Base-by-base conservation (phyloP, 176 grass and related monocot genomes). In the Musa schizocarpa region DNA sequence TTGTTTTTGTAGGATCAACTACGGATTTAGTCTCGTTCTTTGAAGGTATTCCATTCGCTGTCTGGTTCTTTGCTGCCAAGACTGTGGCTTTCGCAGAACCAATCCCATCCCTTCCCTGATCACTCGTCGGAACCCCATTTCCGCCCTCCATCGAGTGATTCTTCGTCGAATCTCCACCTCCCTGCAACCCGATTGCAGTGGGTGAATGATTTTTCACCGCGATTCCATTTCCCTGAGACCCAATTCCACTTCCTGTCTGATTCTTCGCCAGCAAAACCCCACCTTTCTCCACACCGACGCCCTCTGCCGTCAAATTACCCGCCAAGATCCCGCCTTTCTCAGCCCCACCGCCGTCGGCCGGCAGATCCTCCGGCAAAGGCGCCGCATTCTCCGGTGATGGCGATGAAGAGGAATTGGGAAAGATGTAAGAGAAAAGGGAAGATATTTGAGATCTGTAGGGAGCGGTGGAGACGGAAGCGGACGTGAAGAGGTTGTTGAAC, bases 381-480 rank as follows among this genome's bases (percentile, higher is more conserved):
- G 29, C 7, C 66, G 66, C 63, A 79, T 63, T 68, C 73, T 76
- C 7, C 53, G 48, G 72, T 21, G 68, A 70, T 23, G 63, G 63
- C 19, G 73, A 11, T 69, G 87, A 81, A 21, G 81, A 77, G 29
- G 89, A 93, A 84, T 80, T 81, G 52, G 93, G 90, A 71, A 91
- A 88, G 63, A 93, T 83, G n/a, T 83, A 79, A 70, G 80, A 93
- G 72, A 98, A 77, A 79, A 89, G 79, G 1, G 77, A 80, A 1
- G 90, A 91, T 23, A 93, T 84, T 84, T 89, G 90, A 16, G 76
- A 76, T 82, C 80, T 83, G 74, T 89, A 89, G 25, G 90, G 82
- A 9, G 95, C 80, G n/a, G 85, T 72, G 43, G 76, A 83, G 3
- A 69, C 53, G 69, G 85, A 86, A 8, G 90, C 78, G 19, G 88